Base-by-base conservation (phyloP, 495 filamentous ascomycete species). In the Diplogelasinospora grovesii region DNA sequence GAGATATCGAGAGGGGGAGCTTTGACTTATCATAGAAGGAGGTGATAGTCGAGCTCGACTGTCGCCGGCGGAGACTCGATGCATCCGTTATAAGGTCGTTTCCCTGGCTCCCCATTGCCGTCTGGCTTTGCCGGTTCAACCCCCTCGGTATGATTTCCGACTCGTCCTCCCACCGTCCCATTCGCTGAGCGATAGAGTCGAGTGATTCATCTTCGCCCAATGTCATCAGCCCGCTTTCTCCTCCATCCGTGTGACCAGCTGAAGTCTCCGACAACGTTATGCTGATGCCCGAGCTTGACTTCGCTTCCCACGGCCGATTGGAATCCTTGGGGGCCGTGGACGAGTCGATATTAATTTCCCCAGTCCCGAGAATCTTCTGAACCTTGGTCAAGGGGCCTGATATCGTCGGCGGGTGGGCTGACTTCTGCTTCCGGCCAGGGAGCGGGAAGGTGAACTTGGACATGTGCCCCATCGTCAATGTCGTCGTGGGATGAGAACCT, bases 381-480 rank as follows among this genome's bases (percentile, higher is more conserved):
- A 62, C 68, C 52, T 73, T 73, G 15, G 64, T 61, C 21, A 63
- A 36, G 6, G 65, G 53, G 11, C 31, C 52, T 28, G 51, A n/a
- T 43, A 11, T 21, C 22, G 40, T 29, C 11, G 36, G 39, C 19
- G 31, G 44, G 39, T 41, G 42, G 14, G 55, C 22, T 19, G 43
- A 39, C 44, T 65, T 68, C 20, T 60, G 48, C 33, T 57, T 67
- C 36, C 73, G 68, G 22, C 71, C 69, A 36, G 71, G 70, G 8
- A 74, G 52, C 22, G 73, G 68, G 36, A 77, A 77, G 19, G 56
- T 63, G 45, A 77, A 77, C 37, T 69, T 75, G 13, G 72, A 71
- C 36, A 61, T 61, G 43, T 64, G 57, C 29, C 69, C 70, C 71
- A 75, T 75, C 24, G 44, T 35, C 41, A 39, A 22, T 27, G 33